Conservation (phyloP, 192 early-diverging fungal species). For the Coemansia sp. region DNA sequence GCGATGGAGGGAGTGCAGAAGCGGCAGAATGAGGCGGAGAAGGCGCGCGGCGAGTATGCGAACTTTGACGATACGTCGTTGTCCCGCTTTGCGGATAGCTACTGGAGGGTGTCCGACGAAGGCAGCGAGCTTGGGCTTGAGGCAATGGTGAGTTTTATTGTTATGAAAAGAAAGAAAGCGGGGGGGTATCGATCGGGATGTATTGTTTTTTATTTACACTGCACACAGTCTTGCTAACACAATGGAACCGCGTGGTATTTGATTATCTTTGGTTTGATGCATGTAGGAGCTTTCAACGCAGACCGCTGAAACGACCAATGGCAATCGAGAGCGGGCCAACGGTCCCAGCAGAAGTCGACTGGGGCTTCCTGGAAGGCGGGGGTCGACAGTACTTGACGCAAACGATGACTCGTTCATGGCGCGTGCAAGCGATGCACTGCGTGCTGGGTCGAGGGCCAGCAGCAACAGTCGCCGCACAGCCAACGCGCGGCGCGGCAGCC, state of each 20-base stretch:
- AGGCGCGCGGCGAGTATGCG: background rate
- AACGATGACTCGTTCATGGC: conserved; percentile 16
- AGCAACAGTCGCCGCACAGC: background rate
- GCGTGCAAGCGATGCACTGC: conserved; percentile 5
- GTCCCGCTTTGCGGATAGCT: conserved; percentile 33
- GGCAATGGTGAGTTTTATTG: conserved; percentile 32
- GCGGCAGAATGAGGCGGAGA: background rate
- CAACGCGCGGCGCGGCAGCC: conserved; percentile 17
- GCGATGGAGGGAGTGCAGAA: conserved; percentile 37
- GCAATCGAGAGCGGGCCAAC: background rate
- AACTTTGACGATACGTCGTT: conserved; percentile 24
- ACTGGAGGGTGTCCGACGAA: conserved; percentile 22
- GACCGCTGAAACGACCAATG: conserved; percentile 10
- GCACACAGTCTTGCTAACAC: background rate
- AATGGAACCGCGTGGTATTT: background rate
- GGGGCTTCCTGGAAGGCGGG: background rate
- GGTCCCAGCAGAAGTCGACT: background rate
- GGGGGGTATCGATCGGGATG: background rate
- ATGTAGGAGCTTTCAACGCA: conserved; percentile 40
- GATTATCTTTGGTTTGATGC: conserved; percentile 5
- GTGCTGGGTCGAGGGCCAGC: background rate
- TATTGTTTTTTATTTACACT: no score
- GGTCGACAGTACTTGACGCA: background rate
- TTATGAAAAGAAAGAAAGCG: background rate
- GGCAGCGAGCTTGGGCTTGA: conserved; percentile 12